Evolutionary conservation across 352 stramenopile species (phyloP).

Genomic region (Pythium angustatum): DNA sequence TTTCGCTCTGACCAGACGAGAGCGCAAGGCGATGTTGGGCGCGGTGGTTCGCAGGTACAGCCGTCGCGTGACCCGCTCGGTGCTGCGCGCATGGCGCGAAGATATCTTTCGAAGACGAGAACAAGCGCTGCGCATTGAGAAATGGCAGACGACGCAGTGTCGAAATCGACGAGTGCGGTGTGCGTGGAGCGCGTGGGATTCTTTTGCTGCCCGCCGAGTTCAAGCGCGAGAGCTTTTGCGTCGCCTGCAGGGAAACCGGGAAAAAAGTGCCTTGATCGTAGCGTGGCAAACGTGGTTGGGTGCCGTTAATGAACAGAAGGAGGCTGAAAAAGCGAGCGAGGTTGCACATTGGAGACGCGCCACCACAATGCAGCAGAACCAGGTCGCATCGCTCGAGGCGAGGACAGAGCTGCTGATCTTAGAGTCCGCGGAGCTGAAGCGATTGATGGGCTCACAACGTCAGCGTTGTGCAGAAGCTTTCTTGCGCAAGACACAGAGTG

Average conservation of each 20-base stretch:
- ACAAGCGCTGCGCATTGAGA: not conserved
- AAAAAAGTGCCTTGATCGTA: not conserved
- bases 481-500: not conserved
- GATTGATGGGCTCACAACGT: slow-evolving; percentile 5
- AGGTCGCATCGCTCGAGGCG: slow-evolving; percentile 21
- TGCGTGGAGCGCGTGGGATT: not conserved
- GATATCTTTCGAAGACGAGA: not conserved
- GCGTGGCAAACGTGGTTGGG: slow-evolving; percentile 14
- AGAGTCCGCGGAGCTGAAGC: slow-evolving; percentile 23
- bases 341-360: not conserved
- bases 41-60: slow-evolving; percentile 13
- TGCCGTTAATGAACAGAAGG: not conserved
- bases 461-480: slow-evolving; percentile 24
- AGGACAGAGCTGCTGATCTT: slow-evolving; percentile 33
- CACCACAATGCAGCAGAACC: slow-evolving; percentile 15
- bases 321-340: not conserved
- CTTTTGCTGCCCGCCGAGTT: not conserved
- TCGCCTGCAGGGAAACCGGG: not conserved
- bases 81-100: slow-evolving; percentile 6
- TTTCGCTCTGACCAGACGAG: slow-evolving; percentile 21
- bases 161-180: not conserved
- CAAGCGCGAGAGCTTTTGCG: not conserved
- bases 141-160: slow-evolving; percentile 6
- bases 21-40: slow-evolving; percentile 8
- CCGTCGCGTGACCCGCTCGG: slow-evolving; percentile 6